phyloP scores from a whole-genome alignment of 148 eudicot genomes.

The Pharnaceum exiguum region DNA sequence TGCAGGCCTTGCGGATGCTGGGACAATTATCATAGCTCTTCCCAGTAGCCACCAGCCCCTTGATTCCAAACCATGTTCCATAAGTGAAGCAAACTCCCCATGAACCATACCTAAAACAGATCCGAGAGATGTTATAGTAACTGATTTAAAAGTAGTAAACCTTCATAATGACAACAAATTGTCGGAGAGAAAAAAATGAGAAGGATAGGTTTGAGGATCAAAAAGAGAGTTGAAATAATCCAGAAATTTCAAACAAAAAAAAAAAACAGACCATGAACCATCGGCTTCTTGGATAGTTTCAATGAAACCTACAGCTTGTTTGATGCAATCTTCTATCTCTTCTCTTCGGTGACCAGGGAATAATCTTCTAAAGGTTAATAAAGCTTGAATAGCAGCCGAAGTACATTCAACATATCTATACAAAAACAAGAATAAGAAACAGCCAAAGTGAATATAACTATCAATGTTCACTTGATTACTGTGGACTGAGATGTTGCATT shows the following conservation, averaged over 20 bases:
- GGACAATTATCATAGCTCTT: constrained; percentile 46
- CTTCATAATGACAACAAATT: background rate
- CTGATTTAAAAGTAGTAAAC: background rate
- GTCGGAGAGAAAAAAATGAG: background rate
- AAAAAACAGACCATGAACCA: constrained; percentile 85
- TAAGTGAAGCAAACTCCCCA: constrained; percentile 97
- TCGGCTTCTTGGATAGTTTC: constrained; percentile 76
- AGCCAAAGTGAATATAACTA: background rate
- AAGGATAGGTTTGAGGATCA: background rate
- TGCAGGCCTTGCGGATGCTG: constrained; percentile 77
- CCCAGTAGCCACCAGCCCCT: constrained; percentile 74
- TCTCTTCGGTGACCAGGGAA: constrained; percentile 80
- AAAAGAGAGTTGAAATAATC: no score
- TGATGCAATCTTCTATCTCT: constrained; percentile 67
- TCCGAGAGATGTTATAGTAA: background rate
- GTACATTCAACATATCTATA: constrained; percentile 93
- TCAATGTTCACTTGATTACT: background rate
- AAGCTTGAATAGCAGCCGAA: constrained; percentile 90
- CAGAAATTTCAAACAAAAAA: constrained; percentile 7
- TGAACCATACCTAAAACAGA: constrained; percentile 71
- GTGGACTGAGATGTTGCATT: background rate
- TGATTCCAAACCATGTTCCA: constrained; percentile 86
- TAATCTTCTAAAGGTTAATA: constrained; percentile 61
- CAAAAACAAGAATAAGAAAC: constrained; percentile 2
- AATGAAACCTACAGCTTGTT: constrained; percentile 55